Percentiles rank a stretch among this genome's conserved stretches.
phyloP scores from a whole-genome alignment of 1,284 basidiomycete genomes.

The Naganishia albida region DNA sequence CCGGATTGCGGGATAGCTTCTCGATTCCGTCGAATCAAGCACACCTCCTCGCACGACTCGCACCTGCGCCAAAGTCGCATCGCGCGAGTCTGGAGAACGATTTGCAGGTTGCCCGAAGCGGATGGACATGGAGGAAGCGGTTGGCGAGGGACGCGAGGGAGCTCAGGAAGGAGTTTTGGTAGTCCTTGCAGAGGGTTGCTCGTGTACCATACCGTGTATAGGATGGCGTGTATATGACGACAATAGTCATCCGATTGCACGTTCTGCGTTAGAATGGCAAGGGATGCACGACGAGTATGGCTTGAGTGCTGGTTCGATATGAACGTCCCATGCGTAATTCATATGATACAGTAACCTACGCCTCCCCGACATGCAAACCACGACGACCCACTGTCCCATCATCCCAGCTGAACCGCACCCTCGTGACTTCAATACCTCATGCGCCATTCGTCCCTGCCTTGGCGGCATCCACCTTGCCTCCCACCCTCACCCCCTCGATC shows the following conservation, averaged over 20 bases:
- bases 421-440: background rate
- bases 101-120: slow-evolving; percentile 37
- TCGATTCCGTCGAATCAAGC: slow-evolving; percentile 37
- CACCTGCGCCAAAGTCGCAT: slow-evolving; percentile 40
- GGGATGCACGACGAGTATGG: no score
- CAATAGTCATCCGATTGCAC: no score
- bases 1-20: slow-evolving; percentile 35
- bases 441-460: background rate
- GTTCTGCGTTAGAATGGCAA: no score
- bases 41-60: slow-evolving; percentile 41
- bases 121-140: slow-evolving; percentile 47
- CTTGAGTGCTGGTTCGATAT: no score
- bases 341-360: slow-evolving; percentile 22
- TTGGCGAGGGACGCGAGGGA: slow-evolving; percentile 43
- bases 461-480: slow-evolving; percentile 8
- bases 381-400: background rate
- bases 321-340: slow-evolving; percentile 2
- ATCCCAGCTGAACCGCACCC: background rate
- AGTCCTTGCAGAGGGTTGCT: slow-evolving; percentile 25
- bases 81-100: slow-evolving; percentile 29
- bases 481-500: slow-evolving; percentile 36
- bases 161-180: slow-evolving; percentile 50
- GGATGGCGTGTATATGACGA: background rate
- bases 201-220: background rate
- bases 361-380: background rate